A percentile compares a stretch with the other conserved stretches of the same genome.
Conservation (phyloP, 2,329 filamentous ascomycete genomes). For the Colletotrichum plurivorum region DNA sequence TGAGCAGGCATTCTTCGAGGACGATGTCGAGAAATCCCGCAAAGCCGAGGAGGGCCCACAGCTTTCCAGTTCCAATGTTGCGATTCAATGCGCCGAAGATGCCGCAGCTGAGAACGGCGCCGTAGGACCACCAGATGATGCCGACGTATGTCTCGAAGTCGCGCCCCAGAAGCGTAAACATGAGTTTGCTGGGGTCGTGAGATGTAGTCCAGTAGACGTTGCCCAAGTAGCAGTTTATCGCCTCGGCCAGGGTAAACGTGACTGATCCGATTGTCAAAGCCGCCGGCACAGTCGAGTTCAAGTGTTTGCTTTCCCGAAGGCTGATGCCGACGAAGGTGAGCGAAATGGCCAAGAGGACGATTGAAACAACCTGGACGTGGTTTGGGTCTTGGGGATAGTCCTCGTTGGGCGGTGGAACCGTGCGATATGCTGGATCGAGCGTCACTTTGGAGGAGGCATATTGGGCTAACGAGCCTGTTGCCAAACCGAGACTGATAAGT, state of each 20-base stretch:
- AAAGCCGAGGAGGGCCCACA: not conserved
- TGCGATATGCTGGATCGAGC: not conserved
- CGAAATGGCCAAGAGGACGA: not conserved
- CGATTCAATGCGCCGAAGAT: conserved; percentile 21
- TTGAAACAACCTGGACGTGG: conserved; percentile 8
- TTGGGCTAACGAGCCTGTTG: not conserved
- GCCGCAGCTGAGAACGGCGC: conserved; percentile 13
- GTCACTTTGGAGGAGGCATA: not conserved
- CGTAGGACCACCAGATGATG: conserved; percentile 28
- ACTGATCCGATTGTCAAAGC: conserved; percentile 9
- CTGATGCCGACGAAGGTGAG: conserved; percentile 14
- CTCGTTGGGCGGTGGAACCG: conserved; percentile 4
- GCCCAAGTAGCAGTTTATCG: conserved; percentile 15
- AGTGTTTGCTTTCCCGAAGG: conserved; percentile 9
- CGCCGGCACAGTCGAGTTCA: not conserved
- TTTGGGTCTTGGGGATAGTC: conserved; percentile 2
- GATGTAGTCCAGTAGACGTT: conserved; percentile 16
- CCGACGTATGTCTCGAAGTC: conserved; percentile 21
- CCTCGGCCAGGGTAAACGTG: conserved; percentile 1
- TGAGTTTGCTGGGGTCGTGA: conserved; percentile 4
- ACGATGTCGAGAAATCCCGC: conserved; percentile 8
- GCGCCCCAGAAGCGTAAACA: conserved; percentile 14
- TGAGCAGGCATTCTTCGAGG: conserved; percentile 27
- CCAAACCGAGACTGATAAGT: too few species aligned
- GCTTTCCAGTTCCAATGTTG: not conserved